These are phyloP conservation scores for Pleurotus giganteus DNA, from an alignment of 768 basidiomycete genomes.

Conservation along the genomic window DNA sequence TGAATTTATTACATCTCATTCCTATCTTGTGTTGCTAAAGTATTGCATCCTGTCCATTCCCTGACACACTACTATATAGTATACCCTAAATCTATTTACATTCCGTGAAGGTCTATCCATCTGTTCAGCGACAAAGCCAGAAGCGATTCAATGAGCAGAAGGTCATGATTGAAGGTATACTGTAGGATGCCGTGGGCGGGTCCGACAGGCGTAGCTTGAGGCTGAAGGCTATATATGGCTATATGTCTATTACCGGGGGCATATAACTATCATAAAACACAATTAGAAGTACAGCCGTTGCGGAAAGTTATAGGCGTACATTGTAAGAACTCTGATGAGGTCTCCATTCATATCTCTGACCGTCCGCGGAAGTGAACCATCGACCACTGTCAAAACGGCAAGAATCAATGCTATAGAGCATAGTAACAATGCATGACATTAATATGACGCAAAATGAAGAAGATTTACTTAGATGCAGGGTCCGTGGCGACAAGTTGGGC, in stretches of 20 bases:
- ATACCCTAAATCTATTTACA: conserved; percentile 26
- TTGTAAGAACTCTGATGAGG: conserved; percentile 57
- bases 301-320: conserved; percentile 35
- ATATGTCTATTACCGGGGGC: conserved; percentile 48
- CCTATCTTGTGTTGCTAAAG: conserved; percentile 11
- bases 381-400: conserved; percentile 60
- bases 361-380: conserved; percentile 55
- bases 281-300: not conserved
- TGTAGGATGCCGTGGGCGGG: conserved; percentile 61
- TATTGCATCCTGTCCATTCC: conserved; percentile 5
- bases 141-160: conserved; percentile 60
- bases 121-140: conserved; percentile 70
- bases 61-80: not conserved
- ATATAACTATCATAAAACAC: conserved; percentile 36
- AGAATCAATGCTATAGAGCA: no score
- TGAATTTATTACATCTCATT: conserved; percentile 20
- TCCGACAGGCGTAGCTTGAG: conserved; percentile 56
- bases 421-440: conserved; percentile 12
- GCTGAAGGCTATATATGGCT: conserved; percentile 55
- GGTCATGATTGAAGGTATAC: conserved; percentile 61
- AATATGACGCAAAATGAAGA: conserved; percentile 13
- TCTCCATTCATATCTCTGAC: conserved; percentile 66
- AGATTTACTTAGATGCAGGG: conserved; percentile 45
- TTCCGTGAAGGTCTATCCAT: conserved; percentile 64
- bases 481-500: conserved; percentile 57